phyloP scores from a whole-genome alignment of 768 basidiomycete species.

The Tulasnella sp. region DNA sequence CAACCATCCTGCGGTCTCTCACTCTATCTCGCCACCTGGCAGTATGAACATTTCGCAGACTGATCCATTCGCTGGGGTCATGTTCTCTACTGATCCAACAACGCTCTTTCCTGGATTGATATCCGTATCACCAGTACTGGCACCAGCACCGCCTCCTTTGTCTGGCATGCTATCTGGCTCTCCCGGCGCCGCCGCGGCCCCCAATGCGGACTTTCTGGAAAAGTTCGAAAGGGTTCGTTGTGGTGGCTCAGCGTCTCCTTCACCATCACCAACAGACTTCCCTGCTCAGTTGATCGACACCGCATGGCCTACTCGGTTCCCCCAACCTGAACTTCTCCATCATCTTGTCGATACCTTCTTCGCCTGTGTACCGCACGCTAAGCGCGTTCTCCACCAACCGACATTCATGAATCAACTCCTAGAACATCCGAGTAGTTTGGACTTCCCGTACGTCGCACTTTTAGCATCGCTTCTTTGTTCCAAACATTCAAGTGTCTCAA shows the following conservation, averaged over 20 bases:
- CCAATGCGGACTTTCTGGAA: neutral
- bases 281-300: slow-evolving; percentile 3
- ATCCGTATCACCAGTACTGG: neutral
- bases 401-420: slow-evolving; percentile 11
- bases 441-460: slow-evolving; percentile 4
- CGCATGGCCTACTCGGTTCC: slow-evolving; percentile 8
- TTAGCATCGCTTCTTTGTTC: too few species aligned
- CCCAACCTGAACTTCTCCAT: slow-evolving; percentile 6
- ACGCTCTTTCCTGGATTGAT: neutral
- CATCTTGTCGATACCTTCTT: slow-evolving; percentile 18
- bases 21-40: too few species aligned
- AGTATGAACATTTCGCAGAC: too few species aligned
- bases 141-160: neutral
- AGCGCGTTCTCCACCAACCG: slow-evolving; percentile 14
- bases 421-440: neutral
- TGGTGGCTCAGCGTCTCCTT: neutral
- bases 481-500: neutral
- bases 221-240: neutral
- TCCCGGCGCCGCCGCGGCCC: neutral
- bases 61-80: too few species aligned
- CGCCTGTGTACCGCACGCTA: slow-evolving; percentile 12
- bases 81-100: too few species aligned
- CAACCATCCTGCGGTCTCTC: too few species aligned
- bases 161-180: neutral
- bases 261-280: neutral